Evolutionary conservation across 2,329 filamentous ascomycete genomes (phyloP).

Genomic region (Xenosphaeropsis pyriputrescens): DNA sequence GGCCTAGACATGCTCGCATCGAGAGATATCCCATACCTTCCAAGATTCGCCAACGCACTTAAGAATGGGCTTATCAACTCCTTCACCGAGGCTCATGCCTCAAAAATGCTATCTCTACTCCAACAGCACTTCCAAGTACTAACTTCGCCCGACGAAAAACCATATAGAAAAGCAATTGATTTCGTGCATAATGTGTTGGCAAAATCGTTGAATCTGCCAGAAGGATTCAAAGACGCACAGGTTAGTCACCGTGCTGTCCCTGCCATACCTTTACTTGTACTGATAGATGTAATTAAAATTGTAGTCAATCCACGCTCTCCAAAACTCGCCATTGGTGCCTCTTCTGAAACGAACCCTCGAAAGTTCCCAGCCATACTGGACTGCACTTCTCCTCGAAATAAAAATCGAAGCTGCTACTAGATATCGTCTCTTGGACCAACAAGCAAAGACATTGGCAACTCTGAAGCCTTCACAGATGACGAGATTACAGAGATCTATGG

Average conservation of each 20-base stretch:
- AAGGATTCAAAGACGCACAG: conserved; percentile 24
- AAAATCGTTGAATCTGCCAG: conserved; percentile 7
- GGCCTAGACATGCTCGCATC: conserved; percentile 17
- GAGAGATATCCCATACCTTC: conserved; percentile 14
- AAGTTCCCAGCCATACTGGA: conserved; percentile 26
- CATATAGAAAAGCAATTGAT: conserved; percentile 10
- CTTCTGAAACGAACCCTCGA: conserved; percentile 24
- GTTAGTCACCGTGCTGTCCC: conserved; percentile 22
- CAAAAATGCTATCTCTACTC: not conserved
- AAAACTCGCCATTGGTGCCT: conserved; percentile 37
- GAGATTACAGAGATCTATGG: conserved; percentile 43
- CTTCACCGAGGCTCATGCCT: no score
- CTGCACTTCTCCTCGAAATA: conserved; percentile 35
- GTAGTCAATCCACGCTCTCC: conserved; percentile 42
- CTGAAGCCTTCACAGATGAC: conserved; percentile 35
- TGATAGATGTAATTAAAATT: conserved; percentile 16
- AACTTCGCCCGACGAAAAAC: conserved; percentile 8
- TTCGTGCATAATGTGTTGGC: conserved; percentile 11
- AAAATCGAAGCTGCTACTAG: conserved; percentile 28
- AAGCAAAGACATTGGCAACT: conserved; percentile 27
- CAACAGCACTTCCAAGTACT: conserved; percentile 11
- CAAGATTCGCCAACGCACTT: conserved; percentile 11
- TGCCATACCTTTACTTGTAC: conserved; percentile 16
- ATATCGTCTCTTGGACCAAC: conserved; percentile 23
- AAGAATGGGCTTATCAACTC: not conserved